Conservation (phyloP, 441 rosid genomes). For the Aleurites moluccanus region DNA sequence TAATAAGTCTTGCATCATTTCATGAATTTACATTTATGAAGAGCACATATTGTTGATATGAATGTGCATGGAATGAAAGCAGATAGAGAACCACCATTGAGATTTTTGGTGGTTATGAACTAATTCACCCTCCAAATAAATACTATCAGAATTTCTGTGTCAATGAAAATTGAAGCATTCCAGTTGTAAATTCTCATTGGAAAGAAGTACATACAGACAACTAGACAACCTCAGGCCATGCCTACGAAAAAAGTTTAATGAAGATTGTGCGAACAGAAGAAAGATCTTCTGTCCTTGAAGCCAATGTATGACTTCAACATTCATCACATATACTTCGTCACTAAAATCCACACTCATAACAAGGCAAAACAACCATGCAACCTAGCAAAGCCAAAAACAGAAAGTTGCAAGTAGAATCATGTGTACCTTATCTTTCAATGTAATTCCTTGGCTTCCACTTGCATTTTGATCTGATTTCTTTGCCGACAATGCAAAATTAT, state of each 20-base stretch:
- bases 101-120: not conserved
- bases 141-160: not conserved
- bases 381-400: not conserved
- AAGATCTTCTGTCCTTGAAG: not conserved
- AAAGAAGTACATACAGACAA: not conserved
- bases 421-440: constrained; percentile 49
- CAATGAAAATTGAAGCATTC: not conserved
- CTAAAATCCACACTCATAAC: not conserved
- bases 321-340: not conserved
- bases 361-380: not conserved
- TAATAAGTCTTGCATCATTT: too few relatives aligned
- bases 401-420: constrained; percentile 12
- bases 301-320: not conserved
- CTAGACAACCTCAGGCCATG: not conserved
- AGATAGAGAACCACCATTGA: not conserved
- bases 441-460: constrained; percentile 32
- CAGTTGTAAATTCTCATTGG: not conserved
- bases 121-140: constrained; percentile 5
- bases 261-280: not conserved
- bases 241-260: not conserved
- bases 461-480: constrained; percentile 32
- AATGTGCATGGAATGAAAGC: not conserved
- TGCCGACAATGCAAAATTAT: constrained; percentile 20
- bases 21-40: not conserved
- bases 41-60: not conserved